Conservation (phyloP, 192 early-diverging fungal genomes). For the Linnemannia exigua region DNA sequence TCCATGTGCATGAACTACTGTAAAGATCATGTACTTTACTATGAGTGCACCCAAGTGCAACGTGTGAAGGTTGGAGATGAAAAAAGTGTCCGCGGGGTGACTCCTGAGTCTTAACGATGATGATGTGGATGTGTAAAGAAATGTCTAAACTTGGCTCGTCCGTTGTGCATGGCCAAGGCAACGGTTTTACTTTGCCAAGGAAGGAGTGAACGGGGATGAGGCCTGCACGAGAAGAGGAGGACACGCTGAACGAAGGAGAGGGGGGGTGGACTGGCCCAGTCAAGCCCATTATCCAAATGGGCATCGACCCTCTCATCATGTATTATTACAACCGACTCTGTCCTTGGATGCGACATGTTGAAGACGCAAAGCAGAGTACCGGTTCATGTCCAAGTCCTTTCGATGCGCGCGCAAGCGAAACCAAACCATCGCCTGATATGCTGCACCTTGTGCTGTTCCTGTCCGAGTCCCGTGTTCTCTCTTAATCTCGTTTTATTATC, state of each 20-base stretch:
- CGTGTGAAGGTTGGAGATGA: background rate
- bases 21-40: background rate
- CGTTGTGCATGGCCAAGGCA: background rate
- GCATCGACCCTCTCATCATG: too few species aligned
- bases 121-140: background rate
- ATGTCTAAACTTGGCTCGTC: background rate
- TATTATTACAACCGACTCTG: too few species aligned
- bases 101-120: background rate
- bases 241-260: too few species aligned
- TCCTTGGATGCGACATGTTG: too few species aligned
- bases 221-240: too few species aligned
- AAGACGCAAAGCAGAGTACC: too few species aligned
- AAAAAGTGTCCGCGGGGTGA: background rate
- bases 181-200: background rate
- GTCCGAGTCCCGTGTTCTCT: background rate
- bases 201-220: background rate
- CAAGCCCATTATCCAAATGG: too few species aligned
- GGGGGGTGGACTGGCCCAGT: too few species aligned
- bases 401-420: too few species aligned
- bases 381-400: too few species aligned
- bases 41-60: background rate
- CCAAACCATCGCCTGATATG: background rate
- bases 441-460: background rate
- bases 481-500: background rate
- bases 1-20: background rate